These are phyloP conservation scores for Triglochin maritima DNA, from an alignment of 106 monocot species.

Conservation along the genomic window DNA sequence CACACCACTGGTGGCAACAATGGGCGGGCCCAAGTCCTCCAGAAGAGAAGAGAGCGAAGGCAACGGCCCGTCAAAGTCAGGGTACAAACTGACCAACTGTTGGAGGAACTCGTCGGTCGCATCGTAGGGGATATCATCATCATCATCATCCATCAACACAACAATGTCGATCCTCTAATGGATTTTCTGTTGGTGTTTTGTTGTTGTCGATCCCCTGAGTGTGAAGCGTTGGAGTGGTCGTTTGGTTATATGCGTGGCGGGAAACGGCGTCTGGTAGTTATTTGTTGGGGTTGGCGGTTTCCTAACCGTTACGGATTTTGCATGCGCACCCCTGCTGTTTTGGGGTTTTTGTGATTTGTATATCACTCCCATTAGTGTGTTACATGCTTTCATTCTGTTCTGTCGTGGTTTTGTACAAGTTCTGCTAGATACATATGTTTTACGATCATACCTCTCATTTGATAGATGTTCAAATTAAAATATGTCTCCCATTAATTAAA, in stretches of 20 bases:
- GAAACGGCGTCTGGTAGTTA: neutral
- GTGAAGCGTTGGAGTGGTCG: neutral
- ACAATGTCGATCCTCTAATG: neutral
- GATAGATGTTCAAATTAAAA: too few species aligned
- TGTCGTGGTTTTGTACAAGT: too few species aligned
- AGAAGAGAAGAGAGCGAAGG: neutral
- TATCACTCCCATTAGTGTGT: too few species aligned
- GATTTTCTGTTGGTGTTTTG: neutral
- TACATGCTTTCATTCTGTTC: too few species aligned
- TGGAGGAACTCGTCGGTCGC: slow-evolving; percentile 1
- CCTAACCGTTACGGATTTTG: neutral
- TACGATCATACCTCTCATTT: too few species aligned
- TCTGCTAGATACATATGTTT: too few species aligned
- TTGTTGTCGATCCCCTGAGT: neutral
- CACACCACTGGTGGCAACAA: too few species aligned
- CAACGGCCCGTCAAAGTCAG: neutral
- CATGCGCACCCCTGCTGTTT: neutral
- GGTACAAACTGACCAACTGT: neutral
- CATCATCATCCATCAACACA: neutral
- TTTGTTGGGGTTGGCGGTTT: neutral
- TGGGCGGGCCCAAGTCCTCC: neutral
- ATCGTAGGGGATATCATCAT: neutral
- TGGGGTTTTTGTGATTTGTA: neutral
- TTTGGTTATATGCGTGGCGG: slow-evolving; percentile 1
- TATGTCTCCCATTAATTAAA: too few species aligned